Conservation (phyloP, 2,329 filamentous ascomycete genomes). For the Lachnellula arida region DNA sequence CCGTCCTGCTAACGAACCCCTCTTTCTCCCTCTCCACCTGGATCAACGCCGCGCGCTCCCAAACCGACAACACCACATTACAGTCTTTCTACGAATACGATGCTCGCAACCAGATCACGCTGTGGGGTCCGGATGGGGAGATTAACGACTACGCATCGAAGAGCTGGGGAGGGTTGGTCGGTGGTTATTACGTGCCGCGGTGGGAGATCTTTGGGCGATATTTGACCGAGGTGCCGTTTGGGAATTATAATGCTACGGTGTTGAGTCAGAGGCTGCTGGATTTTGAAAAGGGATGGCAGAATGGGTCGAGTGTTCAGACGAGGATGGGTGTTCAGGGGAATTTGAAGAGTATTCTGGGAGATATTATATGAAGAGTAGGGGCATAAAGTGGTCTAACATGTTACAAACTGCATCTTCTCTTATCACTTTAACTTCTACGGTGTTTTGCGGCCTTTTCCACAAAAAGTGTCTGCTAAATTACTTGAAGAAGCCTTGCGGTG, state of each 20-base stretch:
- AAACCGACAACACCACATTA: slow-evolving; percentile 19
- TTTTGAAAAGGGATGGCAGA: slow-evolving; percentile 22
- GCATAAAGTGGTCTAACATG: too few relatives aligned
- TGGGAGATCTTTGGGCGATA: slow-evolving; percentile 44
- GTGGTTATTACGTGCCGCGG: slow-evolving; percentile 41
- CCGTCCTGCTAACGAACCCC: slow-evolving; percentile 37
- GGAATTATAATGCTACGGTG: slow-evolving; percentile 20
- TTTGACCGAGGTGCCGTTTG: slow-evolving; percentile 20
- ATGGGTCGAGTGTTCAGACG: not conserved
- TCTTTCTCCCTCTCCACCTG: slow-evolving; percentile 41
- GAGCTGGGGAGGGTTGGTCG: slow-evolving; percentile 44
- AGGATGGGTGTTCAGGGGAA: not conserved
- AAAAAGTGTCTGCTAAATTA: too few relatives aligned
- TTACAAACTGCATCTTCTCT: too few relatives aligned
- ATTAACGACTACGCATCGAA: slow-evolving; percentile 48
- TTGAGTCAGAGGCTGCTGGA: slow-evolving; percentile 14
- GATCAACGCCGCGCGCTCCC: slow-evolving; percentile 36
- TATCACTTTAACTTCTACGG: too few relatives aligned
- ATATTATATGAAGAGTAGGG: not conserved
- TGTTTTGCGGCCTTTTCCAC: too few relatives aligned
- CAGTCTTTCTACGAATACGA: slow-evolving; percentile 41
- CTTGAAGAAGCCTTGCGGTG: too few relatives aligned
- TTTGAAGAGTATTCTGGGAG: not conserved
- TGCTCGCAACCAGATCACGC: slow-evolving; percentile 46
- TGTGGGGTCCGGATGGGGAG: slow-evolving; percentile 45